phyloP scores from a whole-genome alignment of 2,329 filamentous ascomycete species.

The Leptographium flavum region DNA sequence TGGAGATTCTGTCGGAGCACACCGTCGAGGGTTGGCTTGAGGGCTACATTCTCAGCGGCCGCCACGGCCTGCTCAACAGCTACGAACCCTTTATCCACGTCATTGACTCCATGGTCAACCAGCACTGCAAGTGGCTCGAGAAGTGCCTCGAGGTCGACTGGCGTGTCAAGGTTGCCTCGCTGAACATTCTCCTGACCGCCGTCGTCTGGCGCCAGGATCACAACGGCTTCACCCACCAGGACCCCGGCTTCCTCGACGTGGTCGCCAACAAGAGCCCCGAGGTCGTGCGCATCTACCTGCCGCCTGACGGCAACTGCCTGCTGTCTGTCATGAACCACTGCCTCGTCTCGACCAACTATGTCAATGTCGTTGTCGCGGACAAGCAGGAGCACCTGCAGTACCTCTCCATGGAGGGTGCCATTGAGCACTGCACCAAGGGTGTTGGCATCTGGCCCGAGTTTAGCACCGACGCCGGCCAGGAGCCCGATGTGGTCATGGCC shows the following conservation, averaged over 20 bases:
- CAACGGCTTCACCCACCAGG: constrained; percentile 69
- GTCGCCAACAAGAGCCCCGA: constrained; percentile 69
- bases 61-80: constrained; percentile 64
- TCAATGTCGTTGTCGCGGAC: constrained; percentile 68
- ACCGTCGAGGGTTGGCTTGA: constrained; percentile 71
- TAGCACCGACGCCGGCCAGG: constrained; percentile 50
- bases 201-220: constrained; percentile 75
- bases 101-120: constrained; percentile 76
- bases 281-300: constrained; percentile 68
- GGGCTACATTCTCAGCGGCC: constrained; percentile 61
- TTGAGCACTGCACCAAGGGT: constrained; percentile 66
- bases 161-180: constrained; percentile 57
- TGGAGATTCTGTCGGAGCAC: constrained; percentile 77
- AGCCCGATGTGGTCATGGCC: constrained; percentile 65
- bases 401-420: constrained; percentile 56
- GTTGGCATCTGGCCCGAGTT: constrained; percentile 68
- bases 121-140: constrained; percentile 74
- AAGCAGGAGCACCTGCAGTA: constrained; percentile 70
- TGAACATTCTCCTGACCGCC: constrained; percentile 67
- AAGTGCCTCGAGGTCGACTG: constrained; percentile 70
- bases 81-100: constrained; percentile 77
- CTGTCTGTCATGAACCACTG: constrained; percentile 67
- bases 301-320: constrained; percentile 65
- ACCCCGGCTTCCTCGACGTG: constrained; percentile 63
- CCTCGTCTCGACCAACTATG: constrained; percentile 58